Percentiles rank a stretch among this genome's conserved stretches.
Evolutionary conservation across 1,284 basidiomycete species (phyloP).

Genomic region (Fistulinella staudtii): DNA sequence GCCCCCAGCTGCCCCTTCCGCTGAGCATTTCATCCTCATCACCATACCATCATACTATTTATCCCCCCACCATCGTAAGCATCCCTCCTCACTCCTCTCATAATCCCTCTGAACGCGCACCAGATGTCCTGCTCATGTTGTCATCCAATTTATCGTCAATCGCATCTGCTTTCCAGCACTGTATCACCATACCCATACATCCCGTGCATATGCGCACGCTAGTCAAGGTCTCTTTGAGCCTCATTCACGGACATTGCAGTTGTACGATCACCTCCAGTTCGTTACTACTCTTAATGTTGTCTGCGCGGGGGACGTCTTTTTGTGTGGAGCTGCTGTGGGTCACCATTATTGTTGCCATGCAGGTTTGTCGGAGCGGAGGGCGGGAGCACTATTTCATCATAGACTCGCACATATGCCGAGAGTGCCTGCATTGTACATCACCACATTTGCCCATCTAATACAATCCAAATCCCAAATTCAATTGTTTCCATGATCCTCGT

Average conservation of each 20-base stretch:
- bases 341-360: conserved; percentile 14
- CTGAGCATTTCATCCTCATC: conserved; percentile 14
- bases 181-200: conserved; percentile 34
- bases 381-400: conserved; percentile 16
- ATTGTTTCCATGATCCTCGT: conserved; percentile 5
- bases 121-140: conserved; percentile 27
- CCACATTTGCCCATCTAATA: conserved; percentile 3
- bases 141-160: conserved; percentile 29
- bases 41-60: conserved; percentile 21
- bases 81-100: conserved; percentile 4
- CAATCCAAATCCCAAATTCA: not conserved
- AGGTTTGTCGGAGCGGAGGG: conserved; percentile 19
- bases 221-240: conserved; percentile 14
- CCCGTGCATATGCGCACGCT: conserved; percentile 36
- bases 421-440: conserved; percentile 28
- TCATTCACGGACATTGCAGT: conserved; percentile 23
- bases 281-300: conserved; percentile 14
- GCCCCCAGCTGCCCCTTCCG: conserved; percentile 66
- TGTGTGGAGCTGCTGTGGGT: conserved; percentile 1
- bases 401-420: conserved; percentile 18
- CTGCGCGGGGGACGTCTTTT: conserved; percentile 2
- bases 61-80: conserved; percentile 26
- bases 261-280: conserved; percentile 25
- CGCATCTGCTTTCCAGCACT: conserved; percentile 29
- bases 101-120: conserved; percentile 1